phyloP scores from a whole-genome alignment of 768 basidiomycete species.

The Botryobasidium botryosum region DNA sequence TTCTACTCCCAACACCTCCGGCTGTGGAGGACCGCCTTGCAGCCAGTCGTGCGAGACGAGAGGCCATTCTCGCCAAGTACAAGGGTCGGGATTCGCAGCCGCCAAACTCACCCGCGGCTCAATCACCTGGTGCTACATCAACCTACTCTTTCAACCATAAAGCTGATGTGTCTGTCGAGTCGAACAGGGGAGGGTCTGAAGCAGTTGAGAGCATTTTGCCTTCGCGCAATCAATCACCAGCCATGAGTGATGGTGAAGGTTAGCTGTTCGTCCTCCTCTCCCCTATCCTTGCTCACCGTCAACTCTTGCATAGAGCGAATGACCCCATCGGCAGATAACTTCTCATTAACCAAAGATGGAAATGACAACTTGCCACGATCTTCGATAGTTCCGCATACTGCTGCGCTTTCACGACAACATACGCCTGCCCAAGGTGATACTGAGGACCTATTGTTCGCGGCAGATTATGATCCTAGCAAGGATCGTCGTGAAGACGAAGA shows the following conservation, averaged over 20 bases:
- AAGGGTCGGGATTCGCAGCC: slow-evolving; percentile 7
- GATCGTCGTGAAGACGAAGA: slow-evolving; percentile 78
- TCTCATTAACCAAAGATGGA: slow-evolving; percentile 51
- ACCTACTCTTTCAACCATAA: slow-evolving; percentile 40
- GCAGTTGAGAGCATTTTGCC: too few species aligned
- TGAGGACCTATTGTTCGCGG: slow-evolving; percentile 66
- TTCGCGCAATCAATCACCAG: too few species aligned
- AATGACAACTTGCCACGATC: too few species aligned
- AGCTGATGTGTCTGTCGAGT: too few species aligned
- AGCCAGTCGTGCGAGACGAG: slow-evolving; percentile 50
- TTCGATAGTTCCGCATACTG: too few species aligned
- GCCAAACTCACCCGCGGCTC: slow-evolving; percentile 41
- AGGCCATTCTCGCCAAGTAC: slow-evolving; percentile 70
- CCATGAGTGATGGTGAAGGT: slow-evolving; percentile 1
- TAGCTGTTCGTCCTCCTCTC: not conserved
- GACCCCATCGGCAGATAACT: slow-evolving; percentile 22
- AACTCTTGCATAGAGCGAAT: slow-evolving; percentile 9
- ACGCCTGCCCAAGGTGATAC: slow-evolving; percentile 12
- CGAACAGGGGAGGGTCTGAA: too few species aligned
- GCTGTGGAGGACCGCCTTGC: slow-evolving; percentile 46
- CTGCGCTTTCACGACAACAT: too few species aligned
- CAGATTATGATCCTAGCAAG: slow-evolving; percentile 76
- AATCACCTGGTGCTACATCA: slow-evolving; percentile 55
- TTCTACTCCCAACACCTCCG: slow-evolving; percentile 31
- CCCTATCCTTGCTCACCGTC: slow-evolving; percentile 17